Conservation (phyloP, 169 alveolate species). For the Theileria parva region DNA sequence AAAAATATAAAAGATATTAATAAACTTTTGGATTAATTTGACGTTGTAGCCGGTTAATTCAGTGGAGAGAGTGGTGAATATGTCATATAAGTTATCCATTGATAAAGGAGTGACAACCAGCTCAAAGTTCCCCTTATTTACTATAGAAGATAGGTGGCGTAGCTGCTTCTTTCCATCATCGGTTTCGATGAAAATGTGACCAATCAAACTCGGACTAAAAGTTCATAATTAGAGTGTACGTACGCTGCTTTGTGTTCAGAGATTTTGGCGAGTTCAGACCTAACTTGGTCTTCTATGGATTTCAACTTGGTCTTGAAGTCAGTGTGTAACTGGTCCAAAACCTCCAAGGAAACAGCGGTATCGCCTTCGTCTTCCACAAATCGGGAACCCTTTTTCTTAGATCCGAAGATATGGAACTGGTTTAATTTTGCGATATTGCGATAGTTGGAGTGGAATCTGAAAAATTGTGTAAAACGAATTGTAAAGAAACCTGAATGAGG, state of each 20-base stretch:
- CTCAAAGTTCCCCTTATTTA: conserved; percentile 51
- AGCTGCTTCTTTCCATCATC: conserved; percentile 42
- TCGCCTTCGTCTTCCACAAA: conserved; percentile 11
- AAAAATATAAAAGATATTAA: conserved; percentile 21
- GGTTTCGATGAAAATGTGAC: conserved; percentile 37
- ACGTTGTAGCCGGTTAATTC: conserved; percentile 54
- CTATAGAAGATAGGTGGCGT: conserved; percentile 40
- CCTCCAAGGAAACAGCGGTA: conserved; percentile 12
- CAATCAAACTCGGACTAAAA: conserved; percentile 45
- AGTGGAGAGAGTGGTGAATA: conserved; percentile 37
- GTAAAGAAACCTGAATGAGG: conserved; percentile 3
- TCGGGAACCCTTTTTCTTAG: conserved; percentile 10
- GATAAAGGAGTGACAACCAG: conserved; percentile 44
- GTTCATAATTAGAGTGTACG: not conserved
- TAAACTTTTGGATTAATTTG: conserved; percentile 26
- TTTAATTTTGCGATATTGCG: conserved; percentile 9
- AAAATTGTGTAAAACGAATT: not conserved
- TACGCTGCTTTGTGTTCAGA: conserved; percentile 56
- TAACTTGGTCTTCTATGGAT: conserved; percentile 33
- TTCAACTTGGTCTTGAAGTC: conserved; percentile 15
- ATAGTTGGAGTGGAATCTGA: not conserved
- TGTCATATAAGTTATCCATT: conserved; percentile 27
- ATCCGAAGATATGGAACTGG: not conserved
- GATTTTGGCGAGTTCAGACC: conserved; percentile 33
- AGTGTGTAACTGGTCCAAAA: conserved; percentile 29